Evolutionary conservation across 306 rosid genomes (phyloP).

Genomic region (Vigna nakashimae): DNA sequence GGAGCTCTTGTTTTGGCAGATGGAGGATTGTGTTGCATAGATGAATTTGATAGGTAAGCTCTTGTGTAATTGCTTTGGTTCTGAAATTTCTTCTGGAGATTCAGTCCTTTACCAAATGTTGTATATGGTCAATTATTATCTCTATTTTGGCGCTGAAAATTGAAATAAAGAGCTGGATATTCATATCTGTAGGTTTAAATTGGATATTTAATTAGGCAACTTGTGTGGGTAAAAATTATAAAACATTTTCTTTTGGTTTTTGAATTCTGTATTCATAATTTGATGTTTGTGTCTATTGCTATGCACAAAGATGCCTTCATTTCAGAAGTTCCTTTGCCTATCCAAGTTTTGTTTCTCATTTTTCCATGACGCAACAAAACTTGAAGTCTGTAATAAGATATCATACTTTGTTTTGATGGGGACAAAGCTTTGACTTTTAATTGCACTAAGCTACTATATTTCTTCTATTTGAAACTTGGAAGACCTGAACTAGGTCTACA

Average conservation of each 20-base stretch:
- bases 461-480: slow-evolving; percentile 30
- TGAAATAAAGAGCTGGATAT: slow-evolving; percentile 9
- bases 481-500: slow-evolving; percentile 25
- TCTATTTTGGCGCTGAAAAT: slow-evolving; percentile 22
- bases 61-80: slow-evolving; percentile 24
- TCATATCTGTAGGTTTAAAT: slow-evolving; percentile 8
- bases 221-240: slow-evolving; percentile 19
- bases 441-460: background rate
- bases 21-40: slow-evolving; percentile 98
- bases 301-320: slow-evolving; percentile 17
- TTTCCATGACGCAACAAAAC: slow-evolving; percentile 11
- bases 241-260: slow-evolving; percentile 7
- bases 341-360: background rate
- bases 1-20: slow-evolving; percentile 99
- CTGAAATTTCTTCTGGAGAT: slow-evolving; percentile 8
- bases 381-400: slow-evolving; percentile 18
- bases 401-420: slow-evolving; percentile 20
- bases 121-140: slow-evolving; percentile 32
- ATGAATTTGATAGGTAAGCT: slow-evolving; percentile 88
- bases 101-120: slow-evolving; percentile 35
- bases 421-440: slow-evolving; percentile 20
- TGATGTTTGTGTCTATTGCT: slow-evolving; percentile 19
- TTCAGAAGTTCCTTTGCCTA: background rate
- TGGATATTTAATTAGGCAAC: slow-evolving; percentile 17
- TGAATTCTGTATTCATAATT: background rate